Evolutionary conservation across 2,329 filamentous ascomycete species (phyloP).

Genomic region (Neonectria magnoliae): DNA sequence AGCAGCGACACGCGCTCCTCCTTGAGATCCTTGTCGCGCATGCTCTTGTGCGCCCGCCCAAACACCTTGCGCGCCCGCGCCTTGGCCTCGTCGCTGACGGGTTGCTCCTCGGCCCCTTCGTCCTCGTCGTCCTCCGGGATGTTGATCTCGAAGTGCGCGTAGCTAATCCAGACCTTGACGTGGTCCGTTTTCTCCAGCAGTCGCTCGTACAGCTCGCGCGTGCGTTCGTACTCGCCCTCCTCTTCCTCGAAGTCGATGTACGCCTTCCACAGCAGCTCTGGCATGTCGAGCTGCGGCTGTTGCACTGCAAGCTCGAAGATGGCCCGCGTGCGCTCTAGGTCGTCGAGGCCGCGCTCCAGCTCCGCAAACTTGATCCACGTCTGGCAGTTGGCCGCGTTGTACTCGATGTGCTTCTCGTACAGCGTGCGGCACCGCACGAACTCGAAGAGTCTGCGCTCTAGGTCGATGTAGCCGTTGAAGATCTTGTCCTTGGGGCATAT

Average conservation of each 20-base stretch:
- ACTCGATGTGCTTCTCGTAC: conserved; percentile 94
- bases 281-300: conserved; percentile 92
- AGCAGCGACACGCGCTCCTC: conserved; percentile 93
- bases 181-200: conserved; percentile 95
- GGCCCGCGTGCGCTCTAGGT: conserved; percentile 84
- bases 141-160: conserved; percentile 98
- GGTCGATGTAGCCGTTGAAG: conserved; percentile 91
- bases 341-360: conserved; percentile 89
- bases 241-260: conserved; percentile 99
- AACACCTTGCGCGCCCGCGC: conserved; percentile 84
- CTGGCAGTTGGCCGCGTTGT: conserved; percentile 88
- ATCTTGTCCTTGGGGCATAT: conserved; percentile 96
- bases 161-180: conserved; percentile 99
- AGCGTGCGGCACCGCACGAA: conserved; percentile 90
- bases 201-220: conserved; percentile 86
- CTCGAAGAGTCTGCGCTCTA: conserved; percentile 94
- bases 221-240: conserved; percentile 87
- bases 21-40: conserved; percentile 91
- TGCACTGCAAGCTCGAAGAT: conserved; percentile 92
- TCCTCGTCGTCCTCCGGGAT: conserved; percentile 78
- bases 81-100: conserved; percentile 85
- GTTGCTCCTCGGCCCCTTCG: conserved; percentile 73
- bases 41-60: conserved; percentile 82
- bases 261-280: conserved; percentile 95
- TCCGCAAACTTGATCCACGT: conserved; percentile 98